A percentile compares a stretch with the other conserved stretches of the same genome.
These are phyloP conservation scores for Boechera retrofracta DNA, from an alignment of 345 rosid genomes.

Conservation along the genomic window DNA sequence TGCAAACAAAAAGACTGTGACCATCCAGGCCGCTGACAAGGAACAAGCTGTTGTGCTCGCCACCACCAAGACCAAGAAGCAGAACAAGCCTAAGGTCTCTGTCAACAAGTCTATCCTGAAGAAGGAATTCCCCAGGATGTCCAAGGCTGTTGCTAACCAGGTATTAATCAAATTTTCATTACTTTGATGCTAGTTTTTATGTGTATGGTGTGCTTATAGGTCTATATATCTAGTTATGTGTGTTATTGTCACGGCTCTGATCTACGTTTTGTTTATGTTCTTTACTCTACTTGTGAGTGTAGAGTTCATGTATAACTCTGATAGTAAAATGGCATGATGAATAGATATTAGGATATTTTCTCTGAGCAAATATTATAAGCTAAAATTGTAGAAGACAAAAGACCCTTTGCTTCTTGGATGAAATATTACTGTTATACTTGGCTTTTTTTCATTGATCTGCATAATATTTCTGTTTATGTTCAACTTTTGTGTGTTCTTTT, in stretches of 20 bases:
- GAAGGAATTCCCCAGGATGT: slow-evolving; percentile 80
- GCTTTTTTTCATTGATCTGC: slow-evolving; percentile 32
- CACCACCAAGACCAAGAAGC: slow-evolving; percentile 84
- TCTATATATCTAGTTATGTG: not conserved
- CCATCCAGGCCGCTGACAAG: slow-evolving; percentile 67
- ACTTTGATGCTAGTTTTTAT: not conserved
- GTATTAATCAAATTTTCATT: slow-evolving; percentile 22
- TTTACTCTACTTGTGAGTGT: not conserved
- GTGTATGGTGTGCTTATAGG: not conserved
- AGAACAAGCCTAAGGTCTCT: slow-evolving; percentile 69
- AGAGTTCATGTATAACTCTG: not conserved
- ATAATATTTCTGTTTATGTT: not conserved
- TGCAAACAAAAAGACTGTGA: slow-evolving; percentile 85
- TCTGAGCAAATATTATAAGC: not conserved
- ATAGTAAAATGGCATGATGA: not conserved
- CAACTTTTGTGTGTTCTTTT: not conserved
- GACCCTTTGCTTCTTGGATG: slow-evolving; percentile 1
- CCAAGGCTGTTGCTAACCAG: slow-evolving; percentile 76
- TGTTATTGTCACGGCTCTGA: not conserved
- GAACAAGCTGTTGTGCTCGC: slow-evolving; percentile 71
- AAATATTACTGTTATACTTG: slow-evolving; percentile 45
- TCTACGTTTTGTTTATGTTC: not conserved
- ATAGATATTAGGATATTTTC: not conserved
- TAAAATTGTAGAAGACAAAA: too few relatives aligned
- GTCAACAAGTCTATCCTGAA: slow-evolving; percentile 70